Base-by-base conservation (phyloP, 306 rosid genomes). In the Trichosanthes truncata region DNA sequence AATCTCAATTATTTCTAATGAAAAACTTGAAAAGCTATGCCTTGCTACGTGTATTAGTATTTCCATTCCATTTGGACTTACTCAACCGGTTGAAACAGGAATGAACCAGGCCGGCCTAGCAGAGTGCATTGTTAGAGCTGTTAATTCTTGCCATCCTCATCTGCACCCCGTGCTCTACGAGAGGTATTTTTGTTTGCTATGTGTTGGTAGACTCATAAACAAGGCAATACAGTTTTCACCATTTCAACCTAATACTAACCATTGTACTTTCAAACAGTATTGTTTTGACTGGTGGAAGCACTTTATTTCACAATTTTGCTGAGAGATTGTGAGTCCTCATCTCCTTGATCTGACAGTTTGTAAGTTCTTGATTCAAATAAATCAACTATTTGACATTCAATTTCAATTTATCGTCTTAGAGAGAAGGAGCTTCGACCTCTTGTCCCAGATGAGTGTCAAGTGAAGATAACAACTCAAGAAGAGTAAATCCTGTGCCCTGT, bases 61-160 rank as follows among this genome's bases (percentile, higher is more conserved):
- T 43, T 71, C 23, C 59, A 15, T 76, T 40, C 35, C 52, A 33
- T 55, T 20, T 76, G 29, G 73, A 38, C 83, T 80, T n/a, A 81
- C 59, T 59, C 80, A 45, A 66, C 66, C 48, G 25, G 41, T 81
- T 79, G 26, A 17, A 79, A 82, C 88, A 95, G 98, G 97, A 80
- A 92, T 95, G 98, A 92, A 92, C 85, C 90, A 95, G 86, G 97
- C 98, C 17, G 98, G 97, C 76, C 85, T 95, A 80, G 96, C 96
- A 0, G 98, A 95, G 63, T 95, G 98, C 82, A 89, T 95, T 43
- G 92, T 95, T 75, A 84, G 91, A 82, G 95, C 98, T 79, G 89
- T 95, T 76, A 90, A 84, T 82, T 89, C 93, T 29, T 95, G 97
- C 78, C 97, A 90, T 78, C 93, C 93, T 49, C 90, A 84, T 59